Evolutionary conservation across 2,329 filamentous ascomycete species (phyloP), one percentile per base, ranked within the genome.

Genomic region (Alternaria triticina): DNA sequence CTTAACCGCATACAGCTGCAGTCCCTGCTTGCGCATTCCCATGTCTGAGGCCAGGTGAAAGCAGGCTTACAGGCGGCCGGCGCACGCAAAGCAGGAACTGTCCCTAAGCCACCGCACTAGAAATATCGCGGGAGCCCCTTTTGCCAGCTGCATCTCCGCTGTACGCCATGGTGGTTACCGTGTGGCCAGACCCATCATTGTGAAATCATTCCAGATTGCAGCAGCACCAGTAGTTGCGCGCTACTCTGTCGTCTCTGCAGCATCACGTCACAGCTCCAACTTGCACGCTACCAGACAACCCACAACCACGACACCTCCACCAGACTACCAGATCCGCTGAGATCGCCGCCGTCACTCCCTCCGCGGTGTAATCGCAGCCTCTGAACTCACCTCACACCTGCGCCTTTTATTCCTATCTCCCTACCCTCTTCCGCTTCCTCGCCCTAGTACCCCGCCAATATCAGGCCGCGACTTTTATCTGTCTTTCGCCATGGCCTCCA

Each of bases 401-500:
- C 61, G 36, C 57, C 54, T 23, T 20, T 43, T 65, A 68, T 62
- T 64, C 4, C 57, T 61, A 65, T 57, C 52, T 28, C 49, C 61
- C 58, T 46, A 36, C 52, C 67, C 58, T 28, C 49, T 49, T 20
- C 30, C 56, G 22, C 8, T 57, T 33, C 45, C 23, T 36, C 59
- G 49, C 47, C 59, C 49, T 54, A 43, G 46, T 59, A 67, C 70
- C 70, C 67, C 70, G 69, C 71, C 68, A 59, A 59, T 59, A 61
- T 65, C 36, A 60, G 62, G 52, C 61, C 43, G 57, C 65, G 46
- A 49, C 51, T 54, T 40, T 36, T 57, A 56, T 57, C 54, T 45
- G 50, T 43, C 54, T 36, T n/a, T 60, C 68, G 61, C 71, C 68
- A 77, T 77, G 74, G 71, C 70, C 57, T 75, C 75, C 54, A 66